A percentile compares a stretch with the other conserved stretches of the same genome.
Evolutionary conservation across 345 rosid genomes (phyloP).

Genomic region (Angophora floribunda): DNA sequence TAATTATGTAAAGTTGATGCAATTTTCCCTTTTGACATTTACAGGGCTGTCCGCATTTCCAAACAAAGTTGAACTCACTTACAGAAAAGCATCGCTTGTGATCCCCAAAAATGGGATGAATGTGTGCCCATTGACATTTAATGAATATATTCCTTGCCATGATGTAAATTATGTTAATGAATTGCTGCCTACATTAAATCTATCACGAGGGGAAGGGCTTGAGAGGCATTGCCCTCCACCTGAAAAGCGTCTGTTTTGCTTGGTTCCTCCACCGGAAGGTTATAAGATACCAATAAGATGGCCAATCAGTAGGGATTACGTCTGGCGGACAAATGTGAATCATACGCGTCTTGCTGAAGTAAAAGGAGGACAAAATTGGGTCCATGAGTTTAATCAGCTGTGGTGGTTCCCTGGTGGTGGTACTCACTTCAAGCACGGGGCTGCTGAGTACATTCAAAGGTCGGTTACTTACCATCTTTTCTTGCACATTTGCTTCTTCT

Average conservation of each 20-base stretch:
- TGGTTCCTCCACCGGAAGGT: slow-evolving; percentile 84
- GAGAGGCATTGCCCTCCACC: slow-evolving; percentile 90
- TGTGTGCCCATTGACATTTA: slow-evolving; percentile 64
- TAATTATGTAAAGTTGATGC: not conserved
- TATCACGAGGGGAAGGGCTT: slow-evolving; percentile 70
- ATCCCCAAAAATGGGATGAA: slow-evolving; percentile 61
- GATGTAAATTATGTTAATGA: slow-evolving; percentile 40
- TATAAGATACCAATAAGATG: slow-evolving; percentile 81
- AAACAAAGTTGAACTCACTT: slow-evolving; percentile 46
- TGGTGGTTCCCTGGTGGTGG: slow-evolving; percentile 99
- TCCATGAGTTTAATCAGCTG: slow-evolving; percentile 56
- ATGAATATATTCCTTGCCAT: slow-evolving; percentile 88
- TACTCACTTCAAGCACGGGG: slow-evolving; percentile 94
- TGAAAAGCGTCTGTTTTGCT: slow-evolving; percentile 69
- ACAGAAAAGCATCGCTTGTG: slow-evolving; percentile 37
- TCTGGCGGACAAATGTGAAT: slow-evolving; percentile 94
- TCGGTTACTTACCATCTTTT: slow-evolving; percentile 1
- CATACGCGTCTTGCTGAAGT: slow-evolving; percentile 81
- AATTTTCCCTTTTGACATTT: not conserved
- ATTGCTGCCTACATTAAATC: slow-evolving; percentile 47
- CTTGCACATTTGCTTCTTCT: not conserved
- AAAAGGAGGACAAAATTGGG: slow-evolving; percentile 98
- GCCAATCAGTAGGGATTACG: slow-evolving; percentile 85
- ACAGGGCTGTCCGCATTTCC: slow-evolving; percentile 38
- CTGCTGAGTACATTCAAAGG: slow-evolving; percentile 88